phyloP scores from a whole-genome alignment of 768 basidiomycete species.

The Clitopilus hobsonii region DNA sequence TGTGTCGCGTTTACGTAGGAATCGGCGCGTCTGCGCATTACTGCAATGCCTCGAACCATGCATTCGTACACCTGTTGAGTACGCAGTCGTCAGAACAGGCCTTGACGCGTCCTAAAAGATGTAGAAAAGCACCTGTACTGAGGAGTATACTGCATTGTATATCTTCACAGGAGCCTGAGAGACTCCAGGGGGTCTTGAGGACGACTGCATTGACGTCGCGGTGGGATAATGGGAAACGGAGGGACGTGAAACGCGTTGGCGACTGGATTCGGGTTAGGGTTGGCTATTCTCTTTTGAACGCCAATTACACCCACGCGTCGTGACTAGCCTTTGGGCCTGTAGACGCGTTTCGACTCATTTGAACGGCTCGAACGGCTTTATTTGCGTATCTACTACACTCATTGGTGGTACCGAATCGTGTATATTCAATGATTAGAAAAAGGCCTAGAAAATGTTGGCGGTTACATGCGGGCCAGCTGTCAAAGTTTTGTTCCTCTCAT shows the following conservation, averaged over 20 bases:
- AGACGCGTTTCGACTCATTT: no score
- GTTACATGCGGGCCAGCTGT: no score
- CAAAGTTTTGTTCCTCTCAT: no score
- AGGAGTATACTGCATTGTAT: slow-evolving; percentile 91
- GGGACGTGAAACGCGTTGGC: not conserved
- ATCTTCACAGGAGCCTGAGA: slow-evolving; percentile 68
- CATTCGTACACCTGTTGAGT: slow-evolving; percentile 84
- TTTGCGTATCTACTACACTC: no score
- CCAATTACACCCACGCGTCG: not conserved
- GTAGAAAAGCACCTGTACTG: slow-evolving; percentile 58
- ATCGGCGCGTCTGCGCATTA: slow-evolving; percentile 94
- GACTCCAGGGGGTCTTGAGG: slow-evolving; percentile 35
- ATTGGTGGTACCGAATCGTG: no score
- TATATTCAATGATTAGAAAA: no score
- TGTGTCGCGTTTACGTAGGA: slow-evolving; percentile 98
- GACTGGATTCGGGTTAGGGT: not conserved
- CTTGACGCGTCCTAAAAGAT: slow-evolving; percentile 6
- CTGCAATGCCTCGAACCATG: slow-evolving; percentile 97
- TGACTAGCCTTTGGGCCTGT: no score
- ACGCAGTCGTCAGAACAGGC: slow-evolving; percentile 33
- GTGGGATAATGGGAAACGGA: not conserved
- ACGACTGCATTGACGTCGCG: slow-evolving; percentile 38
- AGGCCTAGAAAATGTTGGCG: no score
- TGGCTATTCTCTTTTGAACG: not conserved
- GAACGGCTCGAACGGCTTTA: no score